phyloP scores from a whole-genome alignment of 805 yeast species.

The Tanozyma kutaoensis region DNA sequence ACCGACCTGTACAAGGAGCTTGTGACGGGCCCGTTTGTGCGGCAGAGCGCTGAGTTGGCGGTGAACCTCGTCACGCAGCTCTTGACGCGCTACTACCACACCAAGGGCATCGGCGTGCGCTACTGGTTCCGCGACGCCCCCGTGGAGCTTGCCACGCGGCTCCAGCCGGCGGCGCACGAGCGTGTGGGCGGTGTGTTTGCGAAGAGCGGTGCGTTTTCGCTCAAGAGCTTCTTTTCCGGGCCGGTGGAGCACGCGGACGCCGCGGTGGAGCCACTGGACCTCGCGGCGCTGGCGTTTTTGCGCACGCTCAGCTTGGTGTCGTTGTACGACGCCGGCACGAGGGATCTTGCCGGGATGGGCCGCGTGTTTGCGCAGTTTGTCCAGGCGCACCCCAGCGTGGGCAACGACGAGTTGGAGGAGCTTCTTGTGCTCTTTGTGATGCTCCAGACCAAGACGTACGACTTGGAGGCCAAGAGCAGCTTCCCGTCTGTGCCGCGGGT shows the following conservation, averaged over 20 bases:
- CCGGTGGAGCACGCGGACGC: too few relatives aligned
- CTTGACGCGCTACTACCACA: constrained; percentile 77
- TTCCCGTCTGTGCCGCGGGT: too few relatives aligned
- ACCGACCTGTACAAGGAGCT: constrained; percentile 46
- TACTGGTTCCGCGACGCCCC: constrained; percentile 40
- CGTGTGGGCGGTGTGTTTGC: too few relatives aligned
- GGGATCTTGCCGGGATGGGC: neutral
- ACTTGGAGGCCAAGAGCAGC: constrained; percentile 27
- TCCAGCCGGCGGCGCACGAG: too few relatives aligned
- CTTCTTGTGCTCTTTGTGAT: constrained; percentile 36
- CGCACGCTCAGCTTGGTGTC: too few relatives aligned
- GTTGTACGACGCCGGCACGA: neutral
- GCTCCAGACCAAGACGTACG: constrained; percentile 20
- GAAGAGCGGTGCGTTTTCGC: too few relatives aligned
- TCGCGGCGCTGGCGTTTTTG: too few relatives aligned
- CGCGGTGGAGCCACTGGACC: too few relatives aligned
- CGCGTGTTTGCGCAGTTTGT: neutral
- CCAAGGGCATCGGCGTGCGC: constrained; percentile 41
- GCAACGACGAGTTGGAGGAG: constrained; percentile 18
- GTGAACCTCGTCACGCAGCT: constrained; percentile 58
- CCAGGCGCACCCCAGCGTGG: constrained; percentile 1
- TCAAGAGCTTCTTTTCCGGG: too few relatives aligned
- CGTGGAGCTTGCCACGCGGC: constrained; percentile 35
- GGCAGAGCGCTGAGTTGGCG: constrained; percentile 14
- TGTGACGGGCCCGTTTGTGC: constrained; percentile 33